Conservation (phyloP, 176 grass and related monocot genomes). For the Bothriochloa decipiens region DNA sequence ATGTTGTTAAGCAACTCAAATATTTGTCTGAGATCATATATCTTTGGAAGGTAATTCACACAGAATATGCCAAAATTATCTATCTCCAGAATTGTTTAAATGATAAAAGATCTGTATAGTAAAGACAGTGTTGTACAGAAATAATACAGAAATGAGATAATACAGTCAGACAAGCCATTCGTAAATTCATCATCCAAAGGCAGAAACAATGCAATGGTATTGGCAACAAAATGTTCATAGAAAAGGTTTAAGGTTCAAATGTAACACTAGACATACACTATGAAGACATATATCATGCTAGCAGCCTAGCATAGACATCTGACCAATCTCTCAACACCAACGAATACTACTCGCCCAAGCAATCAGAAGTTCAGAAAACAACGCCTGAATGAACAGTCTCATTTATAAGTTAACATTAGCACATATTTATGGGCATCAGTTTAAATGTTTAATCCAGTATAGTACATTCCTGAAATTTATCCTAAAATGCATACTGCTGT, state of each 20-base stretch:
- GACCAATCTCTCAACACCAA: background rate
- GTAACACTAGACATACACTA: background rate
- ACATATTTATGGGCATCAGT: background rate
- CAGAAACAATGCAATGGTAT: background rate
- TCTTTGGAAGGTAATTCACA: background rate
- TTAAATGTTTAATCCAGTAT: too few relatives aligned
- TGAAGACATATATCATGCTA: background rate
- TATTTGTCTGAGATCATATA: background rate
- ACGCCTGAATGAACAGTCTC: background rate
- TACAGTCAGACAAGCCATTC: background rate
- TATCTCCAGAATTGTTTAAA: background rate
- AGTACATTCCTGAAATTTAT: background rate
- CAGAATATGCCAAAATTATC: background rate
- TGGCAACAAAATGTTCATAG: background rate
- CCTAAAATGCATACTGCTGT: background rate
- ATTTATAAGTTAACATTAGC: background rate
- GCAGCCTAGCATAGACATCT: background rate
- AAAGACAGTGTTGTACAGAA: background rate
- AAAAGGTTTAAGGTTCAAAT: background rate
- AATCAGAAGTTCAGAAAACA: background rate
- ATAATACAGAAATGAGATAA: background rate
- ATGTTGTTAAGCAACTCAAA: background rate
- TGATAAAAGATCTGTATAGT: background rate
- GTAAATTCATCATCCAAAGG: background rate
- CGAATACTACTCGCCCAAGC: background rate